These are phyloP conservation scores for Leonotis leonurus DNA, from an alignment of 257 asterid species.

Conservation along the genomic window DNA sequence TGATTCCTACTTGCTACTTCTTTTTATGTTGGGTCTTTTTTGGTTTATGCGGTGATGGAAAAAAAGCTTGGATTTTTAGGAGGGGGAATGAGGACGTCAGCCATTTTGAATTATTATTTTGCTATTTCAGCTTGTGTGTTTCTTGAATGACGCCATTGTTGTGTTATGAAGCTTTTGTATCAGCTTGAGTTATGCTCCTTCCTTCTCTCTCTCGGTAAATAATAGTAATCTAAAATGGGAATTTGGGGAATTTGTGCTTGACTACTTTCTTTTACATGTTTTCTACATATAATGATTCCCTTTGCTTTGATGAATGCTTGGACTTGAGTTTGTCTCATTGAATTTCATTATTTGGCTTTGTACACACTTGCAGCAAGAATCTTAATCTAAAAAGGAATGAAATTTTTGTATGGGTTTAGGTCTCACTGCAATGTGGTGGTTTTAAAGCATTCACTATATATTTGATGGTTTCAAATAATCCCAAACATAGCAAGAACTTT, in stretches of 20 bases:
- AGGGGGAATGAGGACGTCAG: slow-evolving; percentile 1
- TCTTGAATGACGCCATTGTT: neutral
- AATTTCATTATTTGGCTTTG: no score
- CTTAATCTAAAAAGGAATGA: no score
- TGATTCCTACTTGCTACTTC: no score
- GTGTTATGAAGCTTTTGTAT: neutral
- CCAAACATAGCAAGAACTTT: neutral
- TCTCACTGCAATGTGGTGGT: neutral
- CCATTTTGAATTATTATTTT: neutral
- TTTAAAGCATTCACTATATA: neutral
- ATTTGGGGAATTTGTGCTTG: no score
- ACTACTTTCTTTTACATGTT: no score
- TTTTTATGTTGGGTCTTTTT: slow-evolving; percentile 13
- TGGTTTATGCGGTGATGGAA: slow-evolving; percentile 2
- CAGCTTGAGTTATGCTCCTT: neutral
- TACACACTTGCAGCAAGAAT: no score
- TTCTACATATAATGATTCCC: no score
- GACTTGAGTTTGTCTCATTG: no score
- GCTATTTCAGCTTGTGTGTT: no score
- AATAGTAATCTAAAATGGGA: no score
- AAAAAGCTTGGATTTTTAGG: slow-evolving; percentile 12
- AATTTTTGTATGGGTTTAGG: neutral
- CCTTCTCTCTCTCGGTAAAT: neutral
- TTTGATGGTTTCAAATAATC: no score
- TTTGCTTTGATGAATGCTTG: no score